Base-by-base conservation (phyloP, 805 yeast species). In the Suhomyces tanzawaensis region DNA sequence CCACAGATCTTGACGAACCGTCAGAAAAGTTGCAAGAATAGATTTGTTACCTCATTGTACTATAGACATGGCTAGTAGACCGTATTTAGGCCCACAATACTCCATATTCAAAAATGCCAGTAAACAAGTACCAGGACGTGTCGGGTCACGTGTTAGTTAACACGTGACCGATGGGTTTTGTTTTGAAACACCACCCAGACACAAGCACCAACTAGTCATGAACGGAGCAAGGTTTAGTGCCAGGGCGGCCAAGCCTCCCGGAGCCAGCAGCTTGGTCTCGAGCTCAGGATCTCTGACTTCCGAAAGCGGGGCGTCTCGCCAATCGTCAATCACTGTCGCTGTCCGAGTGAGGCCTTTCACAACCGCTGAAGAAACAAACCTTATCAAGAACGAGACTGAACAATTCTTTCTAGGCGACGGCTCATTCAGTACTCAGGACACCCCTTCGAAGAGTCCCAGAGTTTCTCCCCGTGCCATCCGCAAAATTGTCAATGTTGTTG, bases 281-380 rank as follows among this genome's bases (percentile, higher is more conserved):
- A 24, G 14, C 13, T 9, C 14, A 12, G 27, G 14, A 8, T 24
- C 27, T 12, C 14, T n/a, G 27, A 12, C 13, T 13, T 14, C 30
- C 7, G 12, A 25, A 4, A 18, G 19, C 12, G 18, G 19, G 27
- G 8, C 36, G 7, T 30, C 35, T 18, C 34, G 37, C 7, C 71
- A 79, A 52, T 79, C 90, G 1, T 81, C 90, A 1, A 82, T 84
- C 31, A 72, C 77, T 3, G 93, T 85, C 9, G 82, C 87, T 1
- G 90, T 88, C 1, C 66, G 96, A 30, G 89, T 88, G 6, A 68
- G 96, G 40, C 96, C 96, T 2, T 86, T 88, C 64, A 85, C 91
- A 0, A 48, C 54, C 1, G 40, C 55, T 0, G 95, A 88, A 59
- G 51, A 57, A n/a, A 50, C 65, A 13, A 74, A 70, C 36, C 61